Conservation (phyloP, 805 yeast species). For the Nakazawaea wyomingensis region DNA sequence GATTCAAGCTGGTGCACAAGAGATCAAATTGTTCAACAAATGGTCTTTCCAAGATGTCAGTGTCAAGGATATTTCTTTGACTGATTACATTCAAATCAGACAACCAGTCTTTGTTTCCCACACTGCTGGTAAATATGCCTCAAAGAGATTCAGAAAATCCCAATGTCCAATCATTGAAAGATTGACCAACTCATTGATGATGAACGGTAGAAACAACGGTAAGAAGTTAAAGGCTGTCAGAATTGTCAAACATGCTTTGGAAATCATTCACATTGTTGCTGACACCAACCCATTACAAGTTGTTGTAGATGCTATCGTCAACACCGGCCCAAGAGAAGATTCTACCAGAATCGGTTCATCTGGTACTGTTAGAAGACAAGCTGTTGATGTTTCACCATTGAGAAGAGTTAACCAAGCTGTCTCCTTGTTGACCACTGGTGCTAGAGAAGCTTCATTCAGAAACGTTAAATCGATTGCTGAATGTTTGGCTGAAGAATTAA, state of each 20-base stretch:
- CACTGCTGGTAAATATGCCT: constrained; percentile 99
- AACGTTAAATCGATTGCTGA: constrained; percentile 99
- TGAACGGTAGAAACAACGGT: constrained; percentile 99
- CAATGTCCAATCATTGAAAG: constrained; percentile 99
- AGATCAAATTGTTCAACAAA: constrained; percentile 98
- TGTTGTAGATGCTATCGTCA: constrained; percentile 97
- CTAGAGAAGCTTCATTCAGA: constrained; percentile 99
- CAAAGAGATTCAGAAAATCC: constrained; percentile 99
- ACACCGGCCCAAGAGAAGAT: constrained; percentile 99
- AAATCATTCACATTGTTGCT: constrained; percentile 93
- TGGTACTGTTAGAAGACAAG: constrained; percentile 99
- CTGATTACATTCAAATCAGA: constrained; percentile 97
- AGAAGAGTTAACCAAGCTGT: constrained; percentile 99
- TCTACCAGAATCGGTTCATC: constrained; percentile 99
- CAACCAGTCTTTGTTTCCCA: constrained; percentile 97
- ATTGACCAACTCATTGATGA: constrained; percentile 99
- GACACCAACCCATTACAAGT: constrained; percentile 99
- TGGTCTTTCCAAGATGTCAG: constrained; percentile 98
- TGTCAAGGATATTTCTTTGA: constrained; percentile 95
- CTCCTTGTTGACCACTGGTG: constrained; percentile 97
- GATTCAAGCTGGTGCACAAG: constrained; percentile 91
- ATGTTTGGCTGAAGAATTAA: constrained; percentile 99
- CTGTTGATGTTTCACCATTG: constrained; percentile 99
- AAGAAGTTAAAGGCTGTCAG: constrained; percentile 99
- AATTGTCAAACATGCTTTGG: constrained; percentile 98